Evolutionary conservation across 1,139 yeast species (phyloP).

Genomic region (Candida glucosophila): DNA sequence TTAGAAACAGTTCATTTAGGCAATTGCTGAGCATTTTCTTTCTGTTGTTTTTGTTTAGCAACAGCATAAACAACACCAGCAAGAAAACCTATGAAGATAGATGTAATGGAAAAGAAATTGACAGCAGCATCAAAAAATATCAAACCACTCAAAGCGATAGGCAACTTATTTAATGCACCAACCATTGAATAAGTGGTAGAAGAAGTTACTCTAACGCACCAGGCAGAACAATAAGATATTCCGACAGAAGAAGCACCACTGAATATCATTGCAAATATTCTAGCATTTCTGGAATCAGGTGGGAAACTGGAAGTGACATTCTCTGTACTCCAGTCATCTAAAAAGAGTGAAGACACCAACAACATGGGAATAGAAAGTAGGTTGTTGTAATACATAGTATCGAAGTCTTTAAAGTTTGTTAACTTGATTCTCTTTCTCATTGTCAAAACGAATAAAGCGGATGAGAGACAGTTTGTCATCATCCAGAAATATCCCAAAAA

Average conservation of each 20-base stretch:
- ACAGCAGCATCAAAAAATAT: slow-evolving; percentile 91
- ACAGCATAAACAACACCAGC: slow-evolving; percentile 95
- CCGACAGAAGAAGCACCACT: slow-evolving; percentile 94
- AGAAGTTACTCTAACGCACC: slow-evolving; percentile 99
- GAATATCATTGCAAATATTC: slow-evolving; percentile 74
- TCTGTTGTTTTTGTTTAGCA: slow-evolving; percentile 70
- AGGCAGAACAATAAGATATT: slow-evolving; percentile 96
- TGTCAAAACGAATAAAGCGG: slow-evolving; percentile 86
- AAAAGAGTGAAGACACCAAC: slow-evolving; percentile 58
- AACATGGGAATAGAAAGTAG: slow-evolving; percentile 85
- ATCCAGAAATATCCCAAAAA: slow-evolving; percentile 94
- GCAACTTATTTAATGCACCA: slow-evolving; percentile 96
- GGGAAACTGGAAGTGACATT: slow-evolving; percentile 78
- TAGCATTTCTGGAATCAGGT: slow-evolving; percentile 52
- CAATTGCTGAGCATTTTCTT: slow-evolving; percentile 35
- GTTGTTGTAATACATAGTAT: slow-evolving; percentile 97
- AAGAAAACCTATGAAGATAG: slow-evolving; percentile 84
- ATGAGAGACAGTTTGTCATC: slow-evolving; percentile 86
- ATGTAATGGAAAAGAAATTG: slow-evolving; percentile 83
- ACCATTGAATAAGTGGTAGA: slow-evolving; percentile 98
- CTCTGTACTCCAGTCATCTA: slow-evolving; percentile 88
- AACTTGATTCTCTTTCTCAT: slow-evolving; percentile 97
- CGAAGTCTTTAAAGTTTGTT: slow-evolving; percentile 94
- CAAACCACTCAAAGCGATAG: slow-evolving; percentile 92
- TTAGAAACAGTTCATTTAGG: slow-evolving; percentile 11